Evolutionary conservation across 306 rosid genomes (phyloP), one percentile per base, ranked within the genome.

Genomic region (Cajanus cajan): DNA sequence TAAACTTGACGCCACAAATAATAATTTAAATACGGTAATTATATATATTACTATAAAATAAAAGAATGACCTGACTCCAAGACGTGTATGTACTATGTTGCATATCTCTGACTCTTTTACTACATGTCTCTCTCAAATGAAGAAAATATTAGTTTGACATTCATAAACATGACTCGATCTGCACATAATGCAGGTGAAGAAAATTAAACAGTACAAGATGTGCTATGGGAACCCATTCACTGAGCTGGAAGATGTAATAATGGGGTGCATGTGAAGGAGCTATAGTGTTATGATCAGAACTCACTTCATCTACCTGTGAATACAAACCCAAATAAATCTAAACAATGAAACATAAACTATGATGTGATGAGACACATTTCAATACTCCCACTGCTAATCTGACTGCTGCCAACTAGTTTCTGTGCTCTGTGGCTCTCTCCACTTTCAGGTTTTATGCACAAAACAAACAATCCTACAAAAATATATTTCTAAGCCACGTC

Each of bases 231-330:
- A 58, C 59, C 87, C 87, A 87, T 80, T 85, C 81, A 83, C 57
- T 80, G 88, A 86, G 89, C 84, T 83, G 90, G 73, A 59, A 68
- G 59, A 87, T 84, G 90, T 62, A 50, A 76, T 72, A 78, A 81
- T 89, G 91, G 90, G 86, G 34, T 62, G 88, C 96, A 89, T 82
- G 94, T 89, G 96, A 59, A 19, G 61, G 2, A 47, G 16, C n/a
- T 15, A 65, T 12, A 76, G 25, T 52, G 28, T 52, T 19, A 55
- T 10, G 8, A 51, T 77, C 85, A 81, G 84, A 87, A 80, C 37
- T 78, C 79, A 78, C 68, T 15, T 19, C n/a, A 22, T 55, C 14
- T 25, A 0, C 39, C 39, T 13, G 15, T 16, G 58, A 52, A 11
- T 39, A 58, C 18, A 69, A 36, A 14, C 36, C 16, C 22, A 54